A percentile compares a stretch with the other conserved stretches of the same genome.
Evolutionary conservation across 441 rosid genomes (phyloP).

Genomic region (Croton laevigatus): DNA sequence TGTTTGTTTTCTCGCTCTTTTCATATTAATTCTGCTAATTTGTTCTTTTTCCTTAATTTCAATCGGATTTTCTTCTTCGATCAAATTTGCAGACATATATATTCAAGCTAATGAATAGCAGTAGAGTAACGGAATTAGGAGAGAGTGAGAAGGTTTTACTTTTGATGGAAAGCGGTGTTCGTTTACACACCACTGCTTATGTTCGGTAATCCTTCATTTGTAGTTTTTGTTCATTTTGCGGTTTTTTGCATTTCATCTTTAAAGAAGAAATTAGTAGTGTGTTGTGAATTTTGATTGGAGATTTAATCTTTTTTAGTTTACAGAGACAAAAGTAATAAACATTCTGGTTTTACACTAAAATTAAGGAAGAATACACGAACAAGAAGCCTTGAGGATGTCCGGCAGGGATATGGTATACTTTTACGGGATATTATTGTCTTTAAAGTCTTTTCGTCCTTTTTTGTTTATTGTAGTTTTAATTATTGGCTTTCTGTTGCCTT

Average conservation of each 20-base stretch:
- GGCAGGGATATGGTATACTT: constrained; percentile 87
- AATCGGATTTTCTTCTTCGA: background rate
- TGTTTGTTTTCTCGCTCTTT: background rate
- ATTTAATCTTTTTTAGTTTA: constrained; percentile 17
- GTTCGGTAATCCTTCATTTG: constrained; percentile 43
- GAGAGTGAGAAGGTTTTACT: constrained; percentile 93
- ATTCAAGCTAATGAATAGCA: constrained; percentile 96
- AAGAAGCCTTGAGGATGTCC: constrained; percentile 95
- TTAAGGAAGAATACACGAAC: constrained; percentile 88
- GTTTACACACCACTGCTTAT: constrained; percentile 88
- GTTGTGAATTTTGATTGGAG: constrained; percentile 42
- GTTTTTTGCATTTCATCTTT: background rate
- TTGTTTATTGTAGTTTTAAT: background rate
- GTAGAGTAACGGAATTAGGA: constrained; percentile 91
- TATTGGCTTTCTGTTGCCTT: background rate
- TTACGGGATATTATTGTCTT: background rate
- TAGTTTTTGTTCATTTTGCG: background rate
- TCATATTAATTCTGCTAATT: too few relatives aligned
- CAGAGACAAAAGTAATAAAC: constrained; percentile 96
- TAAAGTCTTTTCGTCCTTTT: background rate
- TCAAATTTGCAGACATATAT: constrained; percentile 61
- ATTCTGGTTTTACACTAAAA: constrained; percentile 96
- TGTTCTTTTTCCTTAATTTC: background rate
- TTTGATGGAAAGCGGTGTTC: constrained; percentile 94
- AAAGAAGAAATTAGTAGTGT: background rate